These are phyloP conservation scores for Gleditsia sinensis DNA, from an alignment of 306 rosid species.

Conservation along the genomic window DNA sequence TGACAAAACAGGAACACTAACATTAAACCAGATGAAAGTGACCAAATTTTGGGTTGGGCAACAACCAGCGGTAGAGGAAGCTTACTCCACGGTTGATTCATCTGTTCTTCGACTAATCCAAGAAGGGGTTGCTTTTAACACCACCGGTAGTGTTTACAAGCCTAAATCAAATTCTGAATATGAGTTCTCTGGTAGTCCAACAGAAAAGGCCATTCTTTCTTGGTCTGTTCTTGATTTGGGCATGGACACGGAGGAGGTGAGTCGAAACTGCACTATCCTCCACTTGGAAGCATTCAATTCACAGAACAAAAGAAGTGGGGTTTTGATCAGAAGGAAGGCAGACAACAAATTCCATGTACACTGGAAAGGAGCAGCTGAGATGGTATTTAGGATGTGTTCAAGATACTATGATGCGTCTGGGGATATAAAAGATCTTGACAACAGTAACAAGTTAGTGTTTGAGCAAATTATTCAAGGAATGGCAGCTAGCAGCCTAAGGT, in stretches of 20 bases:
- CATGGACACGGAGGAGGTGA: constrained; percentile 34
- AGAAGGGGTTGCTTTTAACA: constrained; percentile 47
- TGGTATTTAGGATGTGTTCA: constrained; percentile 13
- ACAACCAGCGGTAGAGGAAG: constrained; percentile 1
- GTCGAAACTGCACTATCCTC: not conserved
- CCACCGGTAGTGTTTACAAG: no score
- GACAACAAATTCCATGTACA: constrained; percentile 34
- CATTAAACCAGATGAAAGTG: constrained; percentile 45
- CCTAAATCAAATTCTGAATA: constrained; percentile 20
- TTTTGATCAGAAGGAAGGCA: constrained; percentile 24
- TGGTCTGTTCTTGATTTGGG: constrained; percentile 41
- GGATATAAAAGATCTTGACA: not conserved
- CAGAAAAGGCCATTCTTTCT: constrained; percentile 53
- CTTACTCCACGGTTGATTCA: no score
- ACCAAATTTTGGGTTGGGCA: constrained; percentile 34
- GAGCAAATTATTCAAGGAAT: constrained; percentile 29
- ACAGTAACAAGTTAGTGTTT: not conserved
- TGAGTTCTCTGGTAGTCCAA: constrained; percentile 48
- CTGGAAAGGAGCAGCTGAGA: constrained; percentile 50
- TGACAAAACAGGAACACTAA: constrained; percentile 42
- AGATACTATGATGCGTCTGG: constrained; percentile 29
- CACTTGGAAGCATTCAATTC: constrained; percentile 49
- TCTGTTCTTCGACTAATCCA: constrained; percentile 16
- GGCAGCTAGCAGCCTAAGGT: constrained; percentile 26
- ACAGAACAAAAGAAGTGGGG: constrained; percentile 40